Evolutionary conservation across 139 green algal genomes (phyloP), one percentile per base, ranked within the genome.

Genomic region (Chlorella ohadii): DNA sequence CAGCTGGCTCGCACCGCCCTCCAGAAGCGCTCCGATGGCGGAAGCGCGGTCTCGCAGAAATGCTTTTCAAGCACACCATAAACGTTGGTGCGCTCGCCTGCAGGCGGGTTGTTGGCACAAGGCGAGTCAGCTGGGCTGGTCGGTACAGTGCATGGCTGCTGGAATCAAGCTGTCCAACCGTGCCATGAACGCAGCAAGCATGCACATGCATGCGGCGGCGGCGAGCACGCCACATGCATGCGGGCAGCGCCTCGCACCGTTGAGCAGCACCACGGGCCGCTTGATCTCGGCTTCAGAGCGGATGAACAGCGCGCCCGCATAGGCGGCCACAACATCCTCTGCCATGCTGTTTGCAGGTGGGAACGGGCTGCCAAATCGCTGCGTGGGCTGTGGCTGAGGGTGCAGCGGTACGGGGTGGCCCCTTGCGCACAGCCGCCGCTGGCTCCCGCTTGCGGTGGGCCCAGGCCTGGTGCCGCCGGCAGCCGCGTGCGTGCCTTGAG

Each of bases 11-110:
- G 11, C 51, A 64, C 87, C 51, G 34, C 81, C 56, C 28, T 86
- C 90, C 90, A 93, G 66, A 90, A 93, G 63, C 86, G 87, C 70
- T 93, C 90, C 20, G 76, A 72, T 13, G 76, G 76, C 59, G 76
- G 76, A 59, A 82, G 76, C 36, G 76, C 76, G 0, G 76, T 82
- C 76, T 82, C 76, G 22, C 59, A 64, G 22, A 93, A 73, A 65
- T 91, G 84, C 34, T 82, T 79, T 57, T 93, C 90, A 25, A 93
- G 56, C 27, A 92, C 57, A 11, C 68, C 67, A 75, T 91, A 92
- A 25, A 82, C 38, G 15, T 82, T 82, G 23, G 76, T 82, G 57
- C 59, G 56, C 76, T 82, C 76, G 76, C 76, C 51, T 59, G 51
- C 51, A 22, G 51, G 51, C 15, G 15, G 51, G 51, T 20, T 2